A percentile compares a stretch with the other conserved stretches of the same genome.
These are phyloP conservation scores for Picea engelmannii DNA, from an alignment of 83 land plant genomes.

Conservation along the genomic window DNA sequence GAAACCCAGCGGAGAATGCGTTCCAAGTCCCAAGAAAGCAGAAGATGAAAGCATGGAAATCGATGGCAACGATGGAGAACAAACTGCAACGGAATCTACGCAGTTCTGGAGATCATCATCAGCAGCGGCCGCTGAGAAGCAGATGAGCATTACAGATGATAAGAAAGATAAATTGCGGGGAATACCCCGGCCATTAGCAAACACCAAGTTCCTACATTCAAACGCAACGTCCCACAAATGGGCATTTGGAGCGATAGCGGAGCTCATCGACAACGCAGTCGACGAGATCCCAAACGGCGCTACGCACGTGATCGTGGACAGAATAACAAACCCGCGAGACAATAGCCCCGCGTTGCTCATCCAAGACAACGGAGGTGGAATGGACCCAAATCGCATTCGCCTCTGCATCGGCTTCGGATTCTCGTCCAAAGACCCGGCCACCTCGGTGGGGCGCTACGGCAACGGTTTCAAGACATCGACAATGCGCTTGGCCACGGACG, in stretches of 20 bases:
- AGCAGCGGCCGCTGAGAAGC: too few relatives aligned
- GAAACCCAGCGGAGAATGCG: too few relatives aligned
- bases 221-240: conserved; percentile 5
- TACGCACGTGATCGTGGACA: conserved; percentile 35
- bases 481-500: conserved; percentile 52
- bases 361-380: conserved; percentile 53
- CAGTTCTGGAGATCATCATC: too few relatives aligned
- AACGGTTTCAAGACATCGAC: conserved; percentile 56
- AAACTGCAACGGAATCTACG: too few relatives aligned
- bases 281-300: conserved; percentile 56
- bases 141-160: not conserved
- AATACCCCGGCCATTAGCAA: too few relatives aligned
- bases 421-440: conserved; percentile 37
- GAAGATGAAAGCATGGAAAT: too few relatives aligned
- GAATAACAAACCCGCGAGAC: conserved; percentile 20
- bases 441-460: conserved; percentile 47
- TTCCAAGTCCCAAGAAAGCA: too few relatives aligned
- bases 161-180: not conserved
- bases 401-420: conserved; percentile 47
- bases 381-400: conserved; percentile 34
- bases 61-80: too few relatives aligned
- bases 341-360: conserved; percentile 33
- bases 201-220: not conserved
- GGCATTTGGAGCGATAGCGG: conserved; percentile 44
- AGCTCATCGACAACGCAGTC: conserved; percentile 47